Conservation (phyloP, 129 eudicot species). For the Tanacetum coccineum region DNA sequence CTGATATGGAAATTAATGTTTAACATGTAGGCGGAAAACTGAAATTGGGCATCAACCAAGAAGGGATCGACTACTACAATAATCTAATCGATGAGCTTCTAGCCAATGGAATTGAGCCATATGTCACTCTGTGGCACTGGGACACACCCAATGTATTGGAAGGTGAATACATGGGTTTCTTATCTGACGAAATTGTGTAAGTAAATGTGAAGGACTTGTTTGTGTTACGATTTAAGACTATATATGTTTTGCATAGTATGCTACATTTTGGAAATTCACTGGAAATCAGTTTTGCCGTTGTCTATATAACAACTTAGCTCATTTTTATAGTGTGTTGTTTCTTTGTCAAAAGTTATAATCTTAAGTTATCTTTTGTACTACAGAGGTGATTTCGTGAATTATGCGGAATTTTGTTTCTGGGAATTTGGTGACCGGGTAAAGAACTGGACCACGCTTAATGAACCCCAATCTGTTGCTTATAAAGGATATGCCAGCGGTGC, state of each 20-base stretch:
- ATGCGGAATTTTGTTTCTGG: slow-evolving; percentile 30
- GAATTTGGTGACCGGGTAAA: slow-evolving; percentile 40
- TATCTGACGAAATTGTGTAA: slow-evolving; percentile 27
- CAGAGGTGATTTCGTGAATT: slow-evolving; percentile 23
- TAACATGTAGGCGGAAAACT: slow-evolving; percentile 27
- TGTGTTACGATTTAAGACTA: too few relatives aligned
- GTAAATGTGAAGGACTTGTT: slow-evolving; percentile 11
- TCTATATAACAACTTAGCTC: background rate
- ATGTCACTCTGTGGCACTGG: slow-evolving; percentile 34
- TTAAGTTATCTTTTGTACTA: slow-evolving; percentile 3
- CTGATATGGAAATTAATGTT: background rate
- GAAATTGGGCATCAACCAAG: slow-evolving; percentile 26
- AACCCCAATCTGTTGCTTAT: slow-evolving; percentile 20
- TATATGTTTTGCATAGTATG: background rate
- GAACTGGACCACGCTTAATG: slow-evolving; percentile 32
- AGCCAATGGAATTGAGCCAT: slow-evolving; percentile 29
- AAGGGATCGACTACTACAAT: slow-evolving; percentile 37
- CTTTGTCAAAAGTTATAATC: too few relatives aligned
- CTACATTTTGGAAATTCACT: background rate
- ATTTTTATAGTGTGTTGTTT: too few relatives aligned
- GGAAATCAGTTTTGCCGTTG: background rate
- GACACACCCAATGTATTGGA: slow-evolving; percentile 34
- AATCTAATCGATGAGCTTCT: slow-evolving; percentile 33
- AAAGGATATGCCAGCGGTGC: slow-evolving; percentile 26
- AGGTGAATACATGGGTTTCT: slow-evolving; percentile 34